phyloP scores from a whole-genome alignment of 2,329 filamentous ascomycete species.

The Cercospora sp. region DNA sequence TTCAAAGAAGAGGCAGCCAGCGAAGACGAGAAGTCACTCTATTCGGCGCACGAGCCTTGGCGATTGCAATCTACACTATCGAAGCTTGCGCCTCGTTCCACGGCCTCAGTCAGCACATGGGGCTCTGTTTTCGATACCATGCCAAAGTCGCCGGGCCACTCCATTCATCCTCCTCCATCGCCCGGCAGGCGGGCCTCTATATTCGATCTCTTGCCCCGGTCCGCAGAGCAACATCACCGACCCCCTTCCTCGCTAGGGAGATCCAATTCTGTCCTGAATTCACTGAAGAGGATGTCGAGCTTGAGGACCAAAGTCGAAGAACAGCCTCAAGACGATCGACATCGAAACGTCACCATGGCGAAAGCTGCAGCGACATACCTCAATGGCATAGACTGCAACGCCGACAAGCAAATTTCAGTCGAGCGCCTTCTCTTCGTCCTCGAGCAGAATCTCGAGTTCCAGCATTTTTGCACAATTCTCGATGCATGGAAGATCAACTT shows the following conservation, averaged over 20 bases:
- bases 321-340: slow-evolving; percentile 3
- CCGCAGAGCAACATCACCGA: background rate
- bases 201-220: background rate
- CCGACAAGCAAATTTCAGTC: slow-evolving; percentile 23
- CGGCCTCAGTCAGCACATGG: background rate
- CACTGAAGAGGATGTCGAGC: slow-evolving; percentile 14
- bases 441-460: slow-evolving; percentile 26
- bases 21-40: slow-evolving; percentile 14
- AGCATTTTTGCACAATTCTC: slow-evolving; percentile 27
- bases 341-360: slow-evolving; percentile 25
- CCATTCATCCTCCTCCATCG: background rate
- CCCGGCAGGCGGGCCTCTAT: background rate
- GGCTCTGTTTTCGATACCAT: background rate
- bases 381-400: slow-evolving; percentile 26
- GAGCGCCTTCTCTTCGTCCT: slow-evolving; percentile 26
- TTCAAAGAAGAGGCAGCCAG: slow-evolving; percentile 19
- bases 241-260: background rate
- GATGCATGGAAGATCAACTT: slow-evolving; percentile 24
- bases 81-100: background rate
- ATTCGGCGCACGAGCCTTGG: background rate
- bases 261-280: background rate
- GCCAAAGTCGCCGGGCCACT: background rate
- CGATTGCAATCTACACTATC: background rate
- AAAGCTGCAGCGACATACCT: slow-evolving; percentile 28
- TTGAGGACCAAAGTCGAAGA: background rate